These are phyloP conservation scores for Talaromyces verruculosus DNA, from an alignment of 2,329 filamentous ascomycete species.

Conservation along the genomic window DNA sequence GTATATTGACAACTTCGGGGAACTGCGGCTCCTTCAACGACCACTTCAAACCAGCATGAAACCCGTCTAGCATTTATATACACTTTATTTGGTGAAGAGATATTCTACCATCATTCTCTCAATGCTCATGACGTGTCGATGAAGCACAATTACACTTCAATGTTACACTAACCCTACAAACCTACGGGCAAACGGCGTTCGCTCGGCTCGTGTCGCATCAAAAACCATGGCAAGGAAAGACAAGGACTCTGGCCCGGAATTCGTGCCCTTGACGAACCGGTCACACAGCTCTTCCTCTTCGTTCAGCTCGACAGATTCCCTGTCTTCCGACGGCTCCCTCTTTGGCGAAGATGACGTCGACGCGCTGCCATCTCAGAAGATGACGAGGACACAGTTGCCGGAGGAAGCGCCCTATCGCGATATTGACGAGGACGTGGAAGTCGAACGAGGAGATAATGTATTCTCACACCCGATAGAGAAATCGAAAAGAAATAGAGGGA, in stretches of 20 bases:
- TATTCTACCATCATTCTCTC: no score
- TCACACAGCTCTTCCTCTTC: constrained; percentile 31
- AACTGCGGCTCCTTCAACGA: background rate
- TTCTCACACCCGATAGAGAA: constrained; percentile 28
- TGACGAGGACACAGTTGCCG: constrained; percentile 6
- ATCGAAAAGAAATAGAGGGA: constrained; percentile 32
- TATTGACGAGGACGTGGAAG: constrained; percentile 36
- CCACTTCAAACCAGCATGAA: constrained; percentile 3
- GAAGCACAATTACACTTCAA: background rate
- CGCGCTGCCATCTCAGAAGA: constrained; percentile 16
- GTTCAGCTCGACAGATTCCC: constrained; percentile 26
- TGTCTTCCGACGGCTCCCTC: constrained; percentile 4
- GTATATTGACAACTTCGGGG: background rate
- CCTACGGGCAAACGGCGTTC: background rate
- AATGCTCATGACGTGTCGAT: background rate
- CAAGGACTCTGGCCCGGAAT: constrained; percentile 23
- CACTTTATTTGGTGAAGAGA: background rate
- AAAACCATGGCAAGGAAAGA: constrained; percentile 12
- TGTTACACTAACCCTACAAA: background rate
- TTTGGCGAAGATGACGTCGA: constrained; percentile 23
- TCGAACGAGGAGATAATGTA: constrained; percentile 29
- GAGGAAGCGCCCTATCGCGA: constrained; percentile 35
- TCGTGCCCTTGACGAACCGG: constrained; percentile 30
- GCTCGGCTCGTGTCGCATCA: constrained; percentile 6
- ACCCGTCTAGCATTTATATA: background rate